phyloP scores from a whole-genome alignment of 1,139 yeast genomes.

The Geotrichum aggregatum region DNA sequence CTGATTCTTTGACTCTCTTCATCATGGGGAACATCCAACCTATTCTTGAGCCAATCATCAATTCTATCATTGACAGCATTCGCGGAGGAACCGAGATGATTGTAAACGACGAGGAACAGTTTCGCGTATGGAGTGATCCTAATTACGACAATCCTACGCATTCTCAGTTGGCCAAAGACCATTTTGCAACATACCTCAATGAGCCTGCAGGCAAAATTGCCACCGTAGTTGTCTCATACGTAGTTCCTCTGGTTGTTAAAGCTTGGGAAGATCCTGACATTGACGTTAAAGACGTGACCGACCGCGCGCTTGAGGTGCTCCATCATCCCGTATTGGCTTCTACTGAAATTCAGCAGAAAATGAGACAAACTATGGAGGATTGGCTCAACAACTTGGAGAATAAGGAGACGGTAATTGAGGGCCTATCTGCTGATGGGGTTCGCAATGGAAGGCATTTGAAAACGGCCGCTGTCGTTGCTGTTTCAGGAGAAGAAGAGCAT shows the following conservation, averaged over 20 bases:
- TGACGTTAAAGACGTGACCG: slow-evolving; percentile 22
- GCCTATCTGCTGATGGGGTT: slow-evolving; percentile 28
- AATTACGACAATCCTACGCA: slow-evolving; percentile 29
- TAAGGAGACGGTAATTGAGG: slow-evolving; percentile 20
- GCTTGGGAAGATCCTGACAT: slow-evolving; percentile 29
- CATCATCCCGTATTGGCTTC: slow-evolving; percentile 29
- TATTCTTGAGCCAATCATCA: slow-evolving; percentile 27
- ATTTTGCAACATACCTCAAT: slow-evolving; percentile 30
- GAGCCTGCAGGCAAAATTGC: slow-evolving; percentile 49
- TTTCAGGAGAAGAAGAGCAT: not conserved
- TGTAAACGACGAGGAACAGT: slow-evolving; percentile 30
- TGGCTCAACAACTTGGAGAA: slow-evolving; percentile 25
- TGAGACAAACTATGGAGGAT: slow-evolving; percentile 24
- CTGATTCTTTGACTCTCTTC: slow-evolving; percentile 28
- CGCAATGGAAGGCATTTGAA: slow-evolving; percentile 23
- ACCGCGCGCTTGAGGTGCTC: slow-evolving; percentile 25
- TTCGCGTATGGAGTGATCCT: slow-evolving; percentile 29
- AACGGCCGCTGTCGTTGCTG: not conserved
- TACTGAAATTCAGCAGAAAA: slow-evolving; percentile 25
- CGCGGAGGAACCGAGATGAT: slow-evolving; percentile 27
- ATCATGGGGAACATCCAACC: slow-evolving; percentile 31
- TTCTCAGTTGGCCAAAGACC: slow-evolving; percentile 31
- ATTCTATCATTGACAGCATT: slow-evolving; percentile 24
- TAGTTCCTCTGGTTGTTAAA: slow-evolving; percentile 46
- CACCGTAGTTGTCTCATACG: slow-evolving; percentile 48